phyloP scores from a whole-genome alignment of 2,329 filamentous ascomycete genomes.

The Clarireedia monteithiana region DNA sequence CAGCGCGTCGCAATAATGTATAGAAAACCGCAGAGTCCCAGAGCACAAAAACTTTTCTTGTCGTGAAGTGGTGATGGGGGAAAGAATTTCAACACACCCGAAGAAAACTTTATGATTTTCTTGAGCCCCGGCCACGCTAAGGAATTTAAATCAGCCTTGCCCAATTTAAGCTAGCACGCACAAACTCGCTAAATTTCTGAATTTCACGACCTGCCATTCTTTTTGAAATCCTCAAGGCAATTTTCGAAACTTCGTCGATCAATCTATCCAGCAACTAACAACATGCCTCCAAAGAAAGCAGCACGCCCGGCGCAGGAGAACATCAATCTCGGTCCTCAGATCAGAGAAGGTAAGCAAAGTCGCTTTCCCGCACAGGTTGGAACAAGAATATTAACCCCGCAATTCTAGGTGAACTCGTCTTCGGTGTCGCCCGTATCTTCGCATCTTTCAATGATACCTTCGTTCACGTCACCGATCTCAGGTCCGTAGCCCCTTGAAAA shows the following conservation, averaged over 20 bases:
- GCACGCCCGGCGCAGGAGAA: conserved; percentile 85
- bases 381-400: conserved; percentile 1
- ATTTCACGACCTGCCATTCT: background rate
- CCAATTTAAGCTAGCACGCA: conserved; percentile 23
- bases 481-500: conserved; percentile 45
- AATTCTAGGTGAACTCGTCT: conserved; percentile 60
- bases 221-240: conserved; percentile 5
- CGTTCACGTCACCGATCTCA: conserved; percentile 99
- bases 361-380: background rate
- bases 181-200: conserved; percentile 11
- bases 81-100: background rate
- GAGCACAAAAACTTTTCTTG: background rate
- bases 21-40: background rate
- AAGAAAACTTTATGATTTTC: conserved; percentile 9
- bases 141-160: conserved; percentile 1
- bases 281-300: conserved; percentile 96
- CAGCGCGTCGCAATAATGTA: background rate
- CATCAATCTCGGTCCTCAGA: conserved; percentile 94
- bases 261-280: conserved; percentile 45
- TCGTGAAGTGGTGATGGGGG: conserved; percentile 1
- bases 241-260: conserved; percentile 9
- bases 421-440: conserved; percentile 74
- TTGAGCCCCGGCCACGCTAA: conserved; percentile 7
- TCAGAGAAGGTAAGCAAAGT: conserved; percentile 71
- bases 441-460: conserved; percentile 64